phyloP scores from a whole-genome alignment of 1,284 basidiomycete genomes.

The Sporisorium graminicola region DNA sequence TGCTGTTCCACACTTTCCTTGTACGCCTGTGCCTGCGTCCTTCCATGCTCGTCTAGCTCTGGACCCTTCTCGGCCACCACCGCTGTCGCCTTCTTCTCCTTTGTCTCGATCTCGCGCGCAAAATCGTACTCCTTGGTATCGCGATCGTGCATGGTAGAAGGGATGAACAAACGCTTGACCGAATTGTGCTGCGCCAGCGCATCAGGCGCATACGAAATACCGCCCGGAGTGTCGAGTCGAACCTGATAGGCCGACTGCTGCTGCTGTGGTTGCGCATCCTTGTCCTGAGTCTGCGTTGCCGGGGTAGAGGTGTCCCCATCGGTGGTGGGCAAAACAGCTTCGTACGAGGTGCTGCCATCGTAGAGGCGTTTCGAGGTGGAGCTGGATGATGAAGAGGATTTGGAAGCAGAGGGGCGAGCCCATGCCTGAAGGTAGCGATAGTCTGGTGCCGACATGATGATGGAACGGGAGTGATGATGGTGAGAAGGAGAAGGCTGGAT shows the following conservation, averaged over 20 bases:
- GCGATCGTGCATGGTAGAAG: constrained; percentile 36
- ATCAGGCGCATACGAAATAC: constrained; percentile 65
- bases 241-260: constrained; percentile 48
- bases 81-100: neutral
- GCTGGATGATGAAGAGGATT: constrained; percentile 4
- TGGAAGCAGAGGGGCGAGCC: constrained; percentile 42
- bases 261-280: constrained; percentile 16
- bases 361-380: constrained; percentile 20
- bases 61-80: neutral
- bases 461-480: neutral
- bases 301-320: constrained; percentile 23
- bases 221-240: constrained; percentile 64
- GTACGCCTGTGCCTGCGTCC: constrained; percentile 43
- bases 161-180: constrained; percentile 61
- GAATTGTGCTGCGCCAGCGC: constrained; percentile 58
- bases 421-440: constrained; percentile 57
- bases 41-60: constrained; percentile 25
- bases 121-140: constrained; percentile 48
- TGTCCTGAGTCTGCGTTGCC: constrained; percentile 11
- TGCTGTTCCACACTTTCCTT: constrained; percentile 33
- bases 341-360: constrained; percentile 27
- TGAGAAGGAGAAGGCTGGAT: neutral
- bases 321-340: constrained; percentile 39
- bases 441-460: constrained; percentile 45
- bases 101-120: constrained; percentile 44